Evolutionary conservation across 2,329 filamentous ascomycete genomes (phyloP).

Genomic region (Chrysoporthe austroafricana): DNA sequence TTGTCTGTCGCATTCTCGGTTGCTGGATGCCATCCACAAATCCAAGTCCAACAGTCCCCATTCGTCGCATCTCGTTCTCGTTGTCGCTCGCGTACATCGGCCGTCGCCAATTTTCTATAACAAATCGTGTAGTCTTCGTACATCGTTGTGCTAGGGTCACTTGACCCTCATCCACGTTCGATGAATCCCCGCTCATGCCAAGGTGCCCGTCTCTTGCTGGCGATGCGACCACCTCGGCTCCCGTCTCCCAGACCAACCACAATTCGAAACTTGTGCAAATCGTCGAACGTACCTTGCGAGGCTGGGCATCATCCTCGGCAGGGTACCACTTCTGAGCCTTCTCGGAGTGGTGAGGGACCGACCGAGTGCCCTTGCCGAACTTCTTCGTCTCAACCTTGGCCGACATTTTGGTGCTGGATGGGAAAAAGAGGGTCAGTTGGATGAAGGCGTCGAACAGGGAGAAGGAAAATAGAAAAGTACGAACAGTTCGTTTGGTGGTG

Average conservation of each 20-base stretch:
- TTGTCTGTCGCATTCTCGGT: not conserved
- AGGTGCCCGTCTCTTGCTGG: conserved; percentile 6
- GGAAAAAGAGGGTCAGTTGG: conserved; percentile 18
- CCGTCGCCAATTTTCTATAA: not conserved
- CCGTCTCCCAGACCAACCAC: not conserved
- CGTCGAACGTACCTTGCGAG: conserved; percentile 84
- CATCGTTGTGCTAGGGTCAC: not conserved
- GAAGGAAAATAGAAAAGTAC: conserved; percentile 26
- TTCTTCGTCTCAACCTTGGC: conserved; percentile 81
- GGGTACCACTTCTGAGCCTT: conserved; percentile 99
- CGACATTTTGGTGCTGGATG: conserved; percentile 65
- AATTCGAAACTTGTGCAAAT: conserved; percentile 31
- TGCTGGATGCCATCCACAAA: conserved; percentile 3
- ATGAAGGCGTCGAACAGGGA: conserved; percentile 7
- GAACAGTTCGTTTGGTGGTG: conserved; percentile 25
- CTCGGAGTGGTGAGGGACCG: conserved; percentile 82
- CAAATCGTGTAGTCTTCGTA: not conserved
- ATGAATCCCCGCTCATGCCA: not conserved
- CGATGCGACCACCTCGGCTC: not conserved
- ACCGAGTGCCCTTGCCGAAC: conserved; percentile 95
- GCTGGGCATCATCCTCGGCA: conserved; percentile 84
- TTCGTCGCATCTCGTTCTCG: not conserved
- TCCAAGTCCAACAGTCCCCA: not conserved
- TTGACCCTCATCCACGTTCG: not conserved
- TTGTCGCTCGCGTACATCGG: not conserved